Conservation (phyloP, 768 basidiomycete genomes). For the Amanita rimosa region DNA sequence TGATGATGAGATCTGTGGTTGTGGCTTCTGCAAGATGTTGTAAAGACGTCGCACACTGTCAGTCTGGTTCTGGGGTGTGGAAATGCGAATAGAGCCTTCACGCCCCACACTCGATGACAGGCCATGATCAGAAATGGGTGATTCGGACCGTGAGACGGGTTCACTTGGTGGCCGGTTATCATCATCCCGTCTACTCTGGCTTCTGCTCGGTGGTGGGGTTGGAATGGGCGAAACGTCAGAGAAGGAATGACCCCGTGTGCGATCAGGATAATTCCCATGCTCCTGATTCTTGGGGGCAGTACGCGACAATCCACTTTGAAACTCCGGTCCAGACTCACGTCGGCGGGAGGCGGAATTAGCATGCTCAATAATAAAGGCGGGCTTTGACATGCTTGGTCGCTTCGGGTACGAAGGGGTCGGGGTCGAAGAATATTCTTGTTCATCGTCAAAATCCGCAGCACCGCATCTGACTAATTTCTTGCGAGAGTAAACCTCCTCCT, state of each 20-base stretch:
- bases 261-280: neutral
- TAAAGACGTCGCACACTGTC: constrained; percentile 3
- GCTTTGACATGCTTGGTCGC: constrained; percentile 1
- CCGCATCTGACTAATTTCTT: constrained; percentile 12
- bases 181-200: neutral
- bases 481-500: constrained; percentile 4
- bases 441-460: constrained; percentile 9
- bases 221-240: constrained; percentile 1
- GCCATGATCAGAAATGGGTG: neutral
- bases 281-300: constrained; percentile 2
- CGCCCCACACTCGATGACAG: neutral
- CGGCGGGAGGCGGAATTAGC: neutral
- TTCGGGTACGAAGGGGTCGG: constrained; percentile 11
- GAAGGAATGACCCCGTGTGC: neutral
- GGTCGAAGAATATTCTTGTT: neutral
- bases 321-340: constrained; percentile 2
- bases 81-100: neutral
- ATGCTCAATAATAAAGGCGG: constrained; percentile 5
- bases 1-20: constrained; percentile 1
- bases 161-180: neutral
- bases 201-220: neutral
- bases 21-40: constrained; percentile 6
- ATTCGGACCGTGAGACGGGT: constrained; percentile 1
- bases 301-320: constrained; percentile 2
- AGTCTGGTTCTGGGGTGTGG: neutral